Evolutionary conservation across 305 asterid species (phyloP).

Genomic region (Ajuga reptans): DNA sequence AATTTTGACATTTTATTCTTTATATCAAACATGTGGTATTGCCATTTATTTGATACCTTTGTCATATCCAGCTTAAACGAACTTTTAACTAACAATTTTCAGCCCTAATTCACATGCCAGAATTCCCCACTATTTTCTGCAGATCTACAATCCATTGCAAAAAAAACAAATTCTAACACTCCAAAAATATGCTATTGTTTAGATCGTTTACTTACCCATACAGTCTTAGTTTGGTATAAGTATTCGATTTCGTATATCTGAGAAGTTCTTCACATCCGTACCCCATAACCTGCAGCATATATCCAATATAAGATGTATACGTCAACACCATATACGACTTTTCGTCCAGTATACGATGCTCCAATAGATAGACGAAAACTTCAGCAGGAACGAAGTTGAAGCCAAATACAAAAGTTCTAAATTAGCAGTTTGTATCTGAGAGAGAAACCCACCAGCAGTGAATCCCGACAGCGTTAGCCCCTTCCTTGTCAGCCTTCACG

Average conservation of each 20-base stretch:
- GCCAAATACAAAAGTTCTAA: not conserved
- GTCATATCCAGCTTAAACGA: no score
- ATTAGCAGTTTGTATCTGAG: not conserved
- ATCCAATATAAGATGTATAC: no score
- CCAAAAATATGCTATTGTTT: not conserved
- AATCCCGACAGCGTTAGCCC: constrained; percentile 77
- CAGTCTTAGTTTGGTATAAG: constrained; percentile 20
- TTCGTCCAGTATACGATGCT: no score
- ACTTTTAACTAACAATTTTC: no score
- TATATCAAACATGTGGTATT: no score
- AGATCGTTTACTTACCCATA: no score
- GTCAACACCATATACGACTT: not conserved
- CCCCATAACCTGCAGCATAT: constrained; percentile 85
- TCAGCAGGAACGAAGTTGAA: not conserved
- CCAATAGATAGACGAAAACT: not conserved
- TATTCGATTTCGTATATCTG: constrained; percentile 51
- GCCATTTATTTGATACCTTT: no score
- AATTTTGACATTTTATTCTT: no score
- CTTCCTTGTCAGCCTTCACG: constrained; percentile 63
- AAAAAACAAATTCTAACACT: not conserved
- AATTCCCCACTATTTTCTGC: no score
- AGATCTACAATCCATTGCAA: not conserved
- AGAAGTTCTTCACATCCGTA: constrained; percentile 60
- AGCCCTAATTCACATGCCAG: no score
- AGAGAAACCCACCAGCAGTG: constrained; percentile 62